Percentiles rank a stretch among this genome's conserved stretches.
These are phyloP conservation scores for Cucumis sativus DNA, from an alignment of 306 rosid species.

Conservation along the genomic window DNA sequence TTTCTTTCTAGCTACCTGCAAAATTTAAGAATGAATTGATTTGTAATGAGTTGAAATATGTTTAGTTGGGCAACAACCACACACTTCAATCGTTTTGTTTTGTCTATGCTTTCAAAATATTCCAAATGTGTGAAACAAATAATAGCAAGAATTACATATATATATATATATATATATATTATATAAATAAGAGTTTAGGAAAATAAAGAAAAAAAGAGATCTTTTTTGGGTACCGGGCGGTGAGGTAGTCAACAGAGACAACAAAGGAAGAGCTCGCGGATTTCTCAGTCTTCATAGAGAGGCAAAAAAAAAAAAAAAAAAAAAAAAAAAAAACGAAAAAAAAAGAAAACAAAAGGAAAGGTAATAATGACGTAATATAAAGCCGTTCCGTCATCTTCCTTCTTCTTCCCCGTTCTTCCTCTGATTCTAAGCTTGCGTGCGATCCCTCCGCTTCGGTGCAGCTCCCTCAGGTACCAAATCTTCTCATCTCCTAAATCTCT, in stretches of 20 bases:
- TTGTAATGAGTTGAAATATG: no score
- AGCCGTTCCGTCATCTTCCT: not conserved
- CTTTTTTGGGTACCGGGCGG: not conserved
- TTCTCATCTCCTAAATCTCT: not conserved
- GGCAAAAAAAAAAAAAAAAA: no score
- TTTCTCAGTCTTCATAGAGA: not conserved
- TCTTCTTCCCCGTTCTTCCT: not conserved
- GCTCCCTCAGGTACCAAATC: conserved; percentile 12
- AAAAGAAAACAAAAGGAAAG: not conserved
- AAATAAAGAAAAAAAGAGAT: no score
- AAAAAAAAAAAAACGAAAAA: not conserved
- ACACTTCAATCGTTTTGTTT: no score
- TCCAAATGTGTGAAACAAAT: no score
- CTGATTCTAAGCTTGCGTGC: conserved; percentile 7
- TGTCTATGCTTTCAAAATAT: no score
- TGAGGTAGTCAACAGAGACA: not conserved
- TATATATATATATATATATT: no score
- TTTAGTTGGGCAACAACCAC: no score
- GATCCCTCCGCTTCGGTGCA: conserved; percentile 6
- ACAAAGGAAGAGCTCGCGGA: not conserved
- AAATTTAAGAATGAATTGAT: no score
- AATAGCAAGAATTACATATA: no score
- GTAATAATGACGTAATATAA: conserved; percentile 4
- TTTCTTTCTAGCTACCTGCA: no score
- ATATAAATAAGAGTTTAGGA: no score